phyloP scores from a whole-genome alignment of 139 green algal genomes.

The Asterochloris erici region DNA sequence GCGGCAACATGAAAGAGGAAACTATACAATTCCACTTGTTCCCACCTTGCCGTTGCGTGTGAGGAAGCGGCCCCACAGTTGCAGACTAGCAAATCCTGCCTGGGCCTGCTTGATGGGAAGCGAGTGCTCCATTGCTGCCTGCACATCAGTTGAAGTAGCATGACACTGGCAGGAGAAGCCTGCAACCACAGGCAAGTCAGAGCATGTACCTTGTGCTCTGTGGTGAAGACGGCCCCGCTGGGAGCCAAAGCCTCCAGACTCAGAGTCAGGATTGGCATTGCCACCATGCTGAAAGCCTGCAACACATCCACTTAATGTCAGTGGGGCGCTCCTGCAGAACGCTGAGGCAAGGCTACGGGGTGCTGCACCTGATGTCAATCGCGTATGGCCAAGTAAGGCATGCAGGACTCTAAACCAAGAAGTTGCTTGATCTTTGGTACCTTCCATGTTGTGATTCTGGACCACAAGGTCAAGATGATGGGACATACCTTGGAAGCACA shows the following conservation, averaged over 20 bases:
- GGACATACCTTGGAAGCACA: too few species aligned
- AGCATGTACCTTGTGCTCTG: slow-evolving; percentile 37
- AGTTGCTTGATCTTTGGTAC: too few species aligned
- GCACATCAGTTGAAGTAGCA: background rate
- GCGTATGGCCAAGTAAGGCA: too few species aligned
- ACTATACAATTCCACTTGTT: background rate
- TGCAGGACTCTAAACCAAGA: too few species aligned
- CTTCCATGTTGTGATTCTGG: too few species aligned
- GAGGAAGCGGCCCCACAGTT: slow-evolving; percentile 55
- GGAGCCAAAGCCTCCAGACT: slow-evolving; percentile 53
- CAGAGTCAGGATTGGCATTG: slow-evolving; percentile 1
- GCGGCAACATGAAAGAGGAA: background rate
- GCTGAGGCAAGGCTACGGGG: too few species aligned
- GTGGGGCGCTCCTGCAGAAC: too few species aligned
- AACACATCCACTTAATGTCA: too few species aligned
- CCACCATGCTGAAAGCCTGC: background rate
- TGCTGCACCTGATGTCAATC: too few species aligned
- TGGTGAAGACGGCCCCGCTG: slow-evolving; percentile 54
- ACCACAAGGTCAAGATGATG: too few species aligned
- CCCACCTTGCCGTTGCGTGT: slow-evolving; percentile 62
- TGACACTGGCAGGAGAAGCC: background rate
- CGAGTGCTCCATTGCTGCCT: slow-evolving; percentile 60
- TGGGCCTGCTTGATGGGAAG: slow-evolving; percentile 64
- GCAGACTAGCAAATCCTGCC: slow-evolving; percentile 48
- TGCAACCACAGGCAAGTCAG: background rate